These are phyloP conservation scores for Hypericum perforatum DNA, from an alignment of 345 rosid species.

Conservation along the genomic window DNA sequence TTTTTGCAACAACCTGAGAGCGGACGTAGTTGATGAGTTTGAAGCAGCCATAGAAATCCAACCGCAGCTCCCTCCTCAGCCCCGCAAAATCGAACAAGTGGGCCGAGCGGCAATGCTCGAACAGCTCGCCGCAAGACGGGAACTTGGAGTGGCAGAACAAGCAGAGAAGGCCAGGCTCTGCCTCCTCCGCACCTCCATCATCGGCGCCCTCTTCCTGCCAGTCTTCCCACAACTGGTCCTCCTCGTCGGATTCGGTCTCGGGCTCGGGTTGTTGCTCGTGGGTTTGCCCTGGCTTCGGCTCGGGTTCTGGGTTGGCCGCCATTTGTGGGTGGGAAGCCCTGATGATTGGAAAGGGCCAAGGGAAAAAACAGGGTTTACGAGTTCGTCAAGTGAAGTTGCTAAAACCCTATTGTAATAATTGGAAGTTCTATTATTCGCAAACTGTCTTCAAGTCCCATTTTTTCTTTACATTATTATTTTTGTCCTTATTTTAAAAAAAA, in stretches of 20 bases:
- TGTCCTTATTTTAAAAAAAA: too few relatives aligned
- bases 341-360: too few relatives aligned
- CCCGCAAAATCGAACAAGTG: slow-evolving; percentile 58
- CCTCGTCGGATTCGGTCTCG: slow-evolving; percentile 4
- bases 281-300: too few relatives aligned
- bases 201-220: slow-evolving; percentile 65
- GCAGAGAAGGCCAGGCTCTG: slow-evolving; percentile 37
- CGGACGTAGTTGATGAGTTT: slow-evolving; percentile 86
- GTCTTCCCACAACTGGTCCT: slow-evolving; percentile 23
- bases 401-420: too few relatives aligned
- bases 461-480: too few relatives aligned
- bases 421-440: too few relatives aligned
- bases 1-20: slow-evolving; percentile 42
- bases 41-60: slow-evolving; percentile 67
- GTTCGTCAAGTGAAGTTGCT: too few relatives aligned
- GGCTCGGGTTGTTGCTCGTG: too few relatives aligned
- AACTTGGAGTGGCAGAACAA: slow-evolving; percentile 53
- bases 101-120: slow-evolving; percentile 44
- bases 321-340: too few relatives aligned
- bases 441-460: too few relatives aligned
- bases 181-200: slow-evolving; percentile 25
- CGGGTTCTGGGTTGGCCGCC: too few relatives aligned
- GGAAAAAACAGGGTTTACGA: too few relatives aligned
- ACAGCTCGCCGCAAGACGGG: slow-evolving; percentile 40
- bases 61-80: slow-evolving; percentile 32